Evolutionary conservation across 495 filamentous ascomycete species (phyloP), one percentile per base, ranked within the genome.

Genomic region (Usnea hakonensis): DNA sequence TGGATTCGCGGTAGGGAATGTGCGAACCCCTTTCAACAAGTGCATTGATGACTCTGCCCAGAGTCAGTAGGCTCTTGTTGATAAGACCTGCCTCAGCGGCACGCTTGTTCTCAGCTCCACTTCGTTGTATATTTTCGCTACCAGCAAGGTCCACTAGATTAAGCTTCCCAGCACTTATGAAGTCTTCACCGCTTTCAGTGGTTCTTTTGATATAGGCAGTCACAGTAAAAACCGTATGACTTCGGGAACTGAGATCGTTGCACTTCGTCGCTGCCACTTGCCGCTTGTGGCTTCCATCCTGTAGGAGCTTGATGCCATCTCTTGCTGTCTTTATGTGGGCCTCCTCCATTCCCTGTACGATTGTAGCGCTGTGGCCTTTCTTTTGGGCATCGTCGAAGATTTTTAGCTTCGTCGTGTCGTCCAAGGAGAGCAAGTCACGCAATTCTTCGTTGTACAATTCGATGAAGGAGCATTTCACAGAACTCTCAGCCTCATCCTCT

Each of bases 291-390:
- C 91, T 96, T 43, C 94, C 94, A 52, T 87, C 79, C 61, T 92
- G 90, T n/a, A 98, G 81, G 48, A 96, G 78, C 69, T 88, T 87
- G 71, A 97, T 89, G 53, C 94, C 94, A 26, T 91, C 85, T 16
- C 83, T 76, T 1, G 95, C 93, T 57, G 78, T 89, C 70, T 89
- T 88, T 68, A 98, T 95, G 68, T 92, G 90, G 0, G 85, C 85
- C 72, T 98, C 94, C 71, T 97, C 95, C 92, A 98, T 96, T 9
- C 94, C 94, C 70, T 97, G 94, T 4, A 98, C 93, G 38, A 96
- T 68, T 0, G 91, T 95, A 17, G 87, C 82, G 32, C 79, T 78
- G 64, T 90, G 82, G 19, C 89, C 89, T 67, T 90, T 95, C 68
- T 88, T 88, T 54, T 83, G 87, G 46, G 86, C 87, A 70, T 97